A percentile compares a stretch with the other conserved stretches of the same genome.
These are phyloP conservation scores for Lolium perenne DNA, from an alignment of 176 grass and related monocot species.

Conservation along the genomic window DNA sequence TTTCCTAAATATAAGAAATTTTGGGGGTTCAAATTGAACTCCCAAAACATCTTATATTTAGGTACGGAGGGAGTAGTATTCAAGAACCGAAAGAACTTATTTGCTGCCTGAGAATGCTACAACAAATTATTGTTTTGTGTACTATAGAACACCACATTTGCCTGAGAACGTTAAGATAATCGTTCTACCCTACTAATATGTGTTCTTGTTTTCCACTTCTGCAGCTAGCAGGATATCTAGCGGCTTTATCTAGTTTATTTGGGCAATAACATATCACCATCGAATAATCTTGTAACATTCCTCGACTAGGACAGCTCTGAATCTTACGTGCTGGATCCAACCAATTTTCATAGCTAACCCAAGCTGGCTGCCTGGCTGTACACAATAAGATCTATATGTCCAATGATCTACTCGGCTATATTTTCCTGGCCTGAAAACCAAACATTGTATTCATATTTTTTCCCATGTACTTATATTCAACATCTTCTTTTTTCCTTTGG, in stretches of 20 bases:
- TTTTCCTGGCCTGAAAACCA: constrained; percentile 25
- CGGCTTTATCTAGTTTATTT: constrained; percentile 58
- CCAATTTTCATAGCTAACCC: constrained; percentile 37
- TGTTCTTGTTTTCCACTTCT: constrained; percentile 39
- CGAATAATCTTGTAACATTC: constrained; percentile 25
- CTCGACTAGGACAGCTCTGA: constrained; percentile 21
- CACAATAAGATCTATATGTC: background rate
- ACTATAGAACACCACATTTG: background rate
- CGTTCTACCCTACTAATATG: constrained; percentile 10
- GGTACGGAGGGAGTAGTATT: background rate
- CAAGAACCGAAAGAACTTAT: background rate
- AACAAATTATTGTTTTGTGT: background rate
- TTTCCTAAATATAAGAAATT: too few relatives aligned
- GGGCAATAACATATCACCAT: constrained; percentile 32
- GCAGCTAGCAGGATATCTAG: constrained; percentile 85
- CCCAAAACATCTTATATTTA: too few relatives aligned
- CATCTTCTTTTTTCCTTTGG: background rate
- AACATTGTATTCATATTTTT: constrained; percentile 33
- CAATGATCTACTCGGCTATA: constrained; percentile 5
- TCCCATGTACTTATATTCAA: constrained; percentile 24
- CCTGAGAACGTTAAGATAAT: constrained; percentile 5
- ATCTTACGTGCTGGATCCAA: constrained; percentile 32
- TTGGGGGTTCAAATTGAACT: too few relatives aligned
- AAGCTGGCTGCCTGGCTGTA: background rate
- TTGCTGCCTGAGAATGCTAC: constrained; percentile 3